These are phyloP conservation scores for Phaeosphaeria sp. DNA, from an alignment of 2,329 filamentous ascomycete species.

Conservation along the genomic window DNA sequence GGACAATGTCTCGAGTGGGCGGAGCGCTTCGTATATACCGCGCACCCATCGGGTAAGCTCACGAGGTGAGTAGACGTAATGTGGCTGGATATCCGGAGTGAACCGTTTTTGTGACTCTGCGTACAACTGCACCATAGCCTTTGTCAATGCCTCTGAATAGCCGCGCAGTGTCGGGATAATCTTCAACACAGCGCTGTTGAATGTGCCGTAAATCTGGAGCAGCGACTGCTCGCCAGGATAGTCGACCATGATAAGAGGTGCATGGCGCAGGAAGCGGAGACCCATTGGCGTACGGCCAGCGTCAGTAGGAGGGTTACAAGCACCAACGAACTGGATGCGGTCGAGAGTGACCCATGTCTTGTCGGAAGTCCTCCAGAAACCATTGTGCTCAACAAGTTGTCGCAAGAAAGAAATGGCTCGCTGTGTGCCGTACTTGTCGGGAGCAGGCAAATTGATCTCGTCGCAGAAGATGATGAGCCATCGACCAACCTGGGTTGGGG, in stretches of 20 bases:
- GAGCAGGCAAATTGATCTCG: conserved; percentile 97
- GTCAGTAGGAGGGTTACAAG: conserved; percentile 97
- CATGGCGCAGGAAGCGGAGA: conserved; percentile 90
- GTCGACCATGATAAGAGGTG: conserved; percentile 99
- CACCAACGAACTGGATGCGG: conserved; percentile 97
- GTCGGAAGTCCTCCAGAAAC: conserved; percentile 97
- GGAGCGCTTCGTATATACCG: conserved; percentile 95
- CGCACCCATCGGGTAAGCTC: conserved; percentile 97
- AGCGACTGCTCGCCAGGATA: conserved; percentile 96
- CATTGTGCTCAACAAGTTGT: conserved; percentile 97
- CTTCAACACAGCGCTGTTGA: conserved; percentile 95
- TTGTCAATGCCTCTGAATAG: conserved; percentile 91
- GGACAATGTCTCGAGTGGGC: conserved; percentile 84
- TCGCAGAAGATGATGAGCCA: conserved; percentile 99
- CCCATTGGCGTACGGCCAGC: conserved; percentile 95
- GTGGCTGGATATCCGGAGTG: conserved; percentile 94
- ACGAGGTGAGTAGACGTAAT: conserved; percentile 99
- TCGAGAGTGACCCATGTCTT: conserved; percentile 98
- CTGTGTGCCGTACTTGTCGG: conserved; percentile 97
- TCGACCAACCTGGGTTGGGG: conserved; percentile 92
- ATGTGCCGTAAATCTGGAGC: conserved; percentile 97
- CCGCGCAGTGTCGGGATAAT: conserved; percentile 94
- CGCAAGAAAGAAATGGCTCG: conserved; percentile 96
- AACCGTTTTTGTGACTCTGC: conserved; percentile 93
- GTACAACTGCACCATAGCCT: conserved; percentile 97